These are phyloP conservation scores for Candida maltosa DNA, from an alignment of 805 yeast genomes.

Conservation along the genomic window DNA sequence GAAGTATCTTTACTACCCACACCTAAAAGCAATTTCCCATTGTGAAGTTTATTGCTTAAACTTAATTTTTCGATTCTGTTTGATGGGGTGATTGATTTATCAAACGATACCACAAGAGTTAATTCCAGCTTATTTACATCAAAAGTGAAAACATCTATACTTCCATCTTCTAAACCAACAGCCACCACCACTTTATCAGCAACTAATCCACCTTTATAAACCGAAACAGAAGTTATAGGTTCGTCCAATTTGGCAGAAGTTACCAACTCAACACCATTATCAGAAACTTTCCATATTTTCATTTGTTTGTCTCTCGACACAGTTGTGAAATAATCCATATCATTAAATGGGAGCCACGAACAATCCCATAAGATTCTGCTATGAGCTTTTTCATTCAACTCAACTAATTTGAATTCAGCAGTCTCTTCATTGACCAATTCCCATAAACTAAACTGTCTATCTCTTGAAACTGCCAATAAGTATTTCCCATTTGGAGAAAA, in stretches of 20 bases:
- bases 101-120: constrained; percentile 28
- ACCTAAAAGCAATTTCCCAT: constrained; percentile 40
- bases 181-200: constrained; percentile 38
- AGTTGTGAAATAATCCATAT: constrained; percentile 66
- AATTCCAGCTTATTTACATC: constrained; percentile 22
- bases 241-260: constrained; percentile 42
- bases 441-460: constrained; percentile 83
- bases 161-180: constrained; percentile 72
- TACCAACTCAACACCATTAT: constrained; percentile 30
- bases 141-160: constrained; percentile 43
- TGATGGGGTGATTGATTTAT: constrained; percentile 49
- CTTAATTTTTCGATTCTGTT: constrained; percentile 58
- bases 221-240: constrained; percentile 69
- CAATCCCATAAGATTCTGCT: constrained; percentile 94
- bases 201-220: constrained; percentile 25
- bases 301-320: constrained; percentile 83
- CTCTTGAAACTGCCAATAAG: constrained; percentile 80
- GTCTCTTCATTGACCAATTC: constrained; percentile 33
- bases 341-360: constrained; percentile 66
- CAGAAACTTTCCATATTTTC: constrained; percentile 63
- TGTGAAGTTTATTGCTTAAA: constrained; percentile 40
- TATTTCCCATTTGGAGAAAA: constrained; percentile 68
- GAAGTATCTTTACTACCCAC: constrained; percentile 69
- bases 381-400: constrained; percentile 72
- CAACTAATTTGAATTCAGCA: constrained; percentile 34